Percentiles rank a stretch among this genome's conserved stretches.
Conservation (phyloP, 371 early-diverging fungal species). For the Mucor piriformis region DNA sequence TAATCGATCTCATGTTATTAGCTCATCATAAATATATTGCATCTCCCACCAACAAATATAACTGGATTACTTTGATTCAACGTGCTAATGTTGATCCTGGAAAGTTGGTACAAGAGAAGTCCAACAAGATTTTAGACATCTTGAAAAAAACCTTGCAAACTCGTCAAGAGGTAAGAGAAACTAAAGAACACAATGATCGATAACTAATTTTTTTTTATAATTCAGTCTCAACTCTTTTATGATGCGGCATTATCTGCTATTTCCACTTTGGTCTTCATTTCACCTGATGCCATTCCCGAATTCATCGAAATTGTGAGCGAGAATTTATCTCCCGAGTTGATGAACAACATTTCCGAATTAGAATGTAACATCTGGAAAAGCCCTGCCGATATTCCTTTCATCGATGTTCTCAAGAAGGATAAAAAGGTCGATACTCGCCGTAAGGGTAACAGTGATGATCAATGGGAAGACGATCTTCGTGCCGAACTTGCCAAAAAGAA, state of each 20-base stretch:
- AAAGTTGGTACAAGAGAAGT: conserved; percentile 58
- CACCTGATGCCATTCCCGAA: conserved; percentile 49
- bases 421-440: conserved; percentile 55
- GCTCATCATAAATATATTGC: conserved; percentile 77
- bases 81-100: conserved; percentile 76
- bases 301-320: conserved; percentile 49
- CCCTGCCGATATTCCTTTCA: conserved; percentile 67
- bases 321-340: conserved; percentile 49
- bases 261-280: conserved; percentile 62
- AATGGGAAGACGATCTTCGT: conserved; percentile 86
- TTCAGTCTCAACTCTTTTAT: conserved; percentile 45
- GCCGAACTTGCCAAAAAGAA: conserved; percentile 79
- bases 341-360: conserved; percentile 55
- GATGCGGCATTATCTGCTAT: conserved; percentile 60
- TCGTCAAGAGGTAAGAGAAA: conserved; percentile 20
- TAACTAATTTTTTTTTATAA: too few species aligned
- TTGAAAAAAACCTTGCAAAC: conserved; percentile 40
- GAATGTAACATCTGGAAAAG: conserved; percentile 72
- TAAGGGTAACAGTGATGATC: conserved; percentile 69
- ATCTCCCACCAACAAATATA: conserved; percentile 71
- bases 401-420: conserved; percentile 61
- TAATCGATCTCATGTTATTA: conserved; percentile 70
- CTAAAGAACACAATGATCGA: too few species aligned
- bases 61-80: conserved; percentile 85
- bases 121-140: conserved; percentile 33